Base-by-base conservation (phyloP, 345 rosid species). In the Cardamine chenopodiifolia region DNA sequence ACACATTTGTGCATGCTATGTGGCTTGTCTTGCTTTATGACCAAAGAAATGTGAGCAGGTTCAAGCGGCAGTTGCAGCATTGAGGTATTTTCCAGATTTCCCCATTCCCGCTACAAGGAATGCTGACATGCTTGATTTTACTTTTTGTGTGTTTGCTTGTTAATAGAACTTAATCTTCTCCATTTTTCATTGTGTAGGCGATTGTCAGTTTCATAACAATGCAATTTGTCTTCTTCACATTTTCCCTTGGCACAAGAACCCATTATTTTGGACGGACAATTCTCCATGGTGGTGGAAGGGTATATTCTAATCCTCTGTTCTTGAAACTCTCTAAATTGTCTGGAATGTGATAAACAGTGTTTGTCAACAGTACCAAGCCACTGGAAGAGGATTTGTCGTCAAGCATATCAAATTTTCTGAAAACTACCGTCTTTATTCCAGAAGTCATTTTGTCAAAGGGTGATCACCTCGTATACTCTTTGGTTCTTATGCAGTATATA, bases 231-330 rank as follows among this genome's bases (percentile, higher is more conserved):
- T 95, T 92, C 84, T 95, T 95, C 87, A 95, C 99, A 69, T 95
- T 95, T 81, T 95, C 99, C 49, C 83, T 95, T 79, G 97, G 97
- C 76, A 95, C 99, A 25, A 86, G 75, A 82, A 89, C 99, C 20
- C 99, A 95, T 84, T 95, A 95, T 75, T 95, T 92, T 76, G 99
- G 99, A 62, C 89, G 97, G 63, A 89, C 99, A 50, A 85, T 95
- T 72, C 97, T 95, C 75, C 99, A 95, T 83, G 99, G 99, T 52
- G 97, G 99, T 73, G 99, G 98, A 42, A 83, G 93, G 84, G 98
- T 94, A 83, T 52, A 78, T 80, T 71, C 77, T 81, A 20, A 28
- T 45, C 20, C 59, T 55, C 48, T 4, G 29, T 44, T 48, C 17
- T 66, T 19, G 28, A 31, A 53, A 63, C 26, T 32, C 29, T 53